Evolutionary conservation across 345 rosid species (phyloP).

Genomic region (Syzygium jambos): DNA sequence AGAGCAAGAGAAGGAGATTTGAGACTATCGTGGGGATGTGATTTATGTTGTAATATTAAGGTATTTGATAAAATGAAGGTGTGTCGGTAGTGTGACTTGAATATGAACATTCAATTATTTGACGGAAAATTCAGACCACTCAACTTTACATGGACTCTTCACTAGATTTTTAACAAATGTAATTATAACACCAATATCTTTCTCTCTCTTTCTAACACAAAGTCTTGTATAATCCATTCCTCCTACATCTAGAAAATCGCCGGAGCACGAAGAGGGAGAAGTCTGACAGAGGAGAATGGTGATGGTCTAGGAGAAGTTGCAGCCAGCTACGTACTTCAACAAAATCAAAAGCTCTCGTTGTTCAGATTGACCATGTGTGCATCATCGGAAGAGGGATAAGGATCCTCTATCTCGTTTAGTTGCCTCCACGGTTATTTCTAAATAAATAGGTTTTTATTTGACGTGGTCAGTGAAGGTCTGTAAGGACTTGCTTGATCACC

Average conservation of each 20-base stretch:
- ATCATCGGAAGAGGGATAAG: neutral
- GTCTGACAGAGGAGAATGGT: neutral
- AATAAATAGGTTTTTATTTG: neutral
- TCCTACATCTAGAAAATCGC: neutral
- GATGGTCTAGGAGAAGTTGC: neutral
- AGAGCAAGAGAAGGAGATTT: no score
- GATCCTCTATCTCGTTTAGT: neutral
- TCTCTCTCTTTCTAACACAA: neutral
- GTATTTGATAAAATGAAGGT: neutral
- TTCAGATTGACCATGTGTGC: neutral
- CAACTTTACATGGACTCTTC: neutral
- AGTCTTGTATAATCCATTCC: neutral
- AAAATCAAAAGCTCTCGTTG: neutral
- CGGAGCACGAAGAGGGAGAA: neutral
- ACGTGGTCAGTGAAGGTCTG: neutral
- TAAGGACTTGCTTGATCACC: neutral
- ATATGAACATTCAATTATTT: neutral
- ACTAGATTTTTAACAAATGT: neutral
- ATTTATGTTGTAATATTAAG: no score
- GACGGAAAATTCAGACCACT: neutral
- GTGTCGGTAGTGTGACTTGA: neutral
- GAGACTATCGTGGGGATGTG: no score
- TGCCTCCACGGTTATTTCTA: neutral
- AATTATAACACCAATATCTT: no score
- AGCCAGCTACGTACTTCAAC: neutral